These are phyloP conservation scores for Penicillium lagena DNA, from an alignment of 495 filamentous ascomycete species.

Conservation along the genomic window DNA sequence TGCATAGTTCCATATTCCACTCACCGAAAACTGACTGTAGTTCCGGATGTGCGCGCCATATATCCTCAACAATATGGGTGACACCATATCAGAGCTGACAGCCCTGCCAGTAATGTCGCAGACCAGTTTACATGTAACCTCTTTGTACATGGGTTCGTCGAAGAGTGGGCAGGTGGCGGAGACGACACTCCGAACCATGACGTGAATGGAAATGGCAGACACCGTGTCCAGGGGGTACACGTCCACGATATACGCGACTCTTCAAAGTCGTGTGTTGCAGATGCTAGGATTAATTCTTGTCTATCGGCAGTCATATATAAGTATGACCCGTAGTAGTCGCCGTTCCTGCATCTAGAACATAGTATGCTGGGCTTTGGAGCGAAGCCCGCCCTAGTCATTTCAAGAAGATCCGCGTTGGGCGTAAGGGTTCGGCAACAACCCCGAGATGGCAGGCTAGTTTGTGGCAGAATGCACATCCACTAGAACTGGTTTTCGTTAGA, in stretches of 20 bases:
- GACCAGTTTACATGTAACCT: conserved; percentile 53
- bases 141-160: conserved; percentile 16
- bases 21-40: conserved; percentile 17
- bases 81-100: conserved; percentile 34
- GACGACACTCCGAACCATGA: conserved; percentile 53
- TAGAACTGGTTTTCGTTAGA: too few species aligned
- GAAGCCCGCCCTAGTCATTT: too few species aligned
- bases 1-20: background rate
- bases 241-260: conserved; percentile 49
- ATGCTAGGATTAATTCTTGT: background rate
- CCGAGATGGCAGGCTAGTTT: too few species aligned
- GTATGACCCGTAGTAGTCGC: too few species aligned
- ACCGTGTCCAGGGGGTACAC: conserved; percentile 43
- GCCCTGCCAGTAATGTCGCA: conserved; percentile 48
- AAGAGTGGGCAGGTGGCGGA: conserved; percentile 32
- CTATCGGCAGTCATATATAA: too few species aligned
- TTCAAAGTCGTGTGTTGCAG: conserved; percentile 12
- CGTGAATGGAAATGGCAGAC: conserved; percentile 56
- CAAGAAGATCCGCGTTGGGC: too few species aligned
- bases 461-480: too few species aligned
- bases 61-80: conserved; percentile 26
- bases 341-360: too few species aligned
- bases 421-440: too few species aligned
- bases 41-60: conserved; percentile 23
- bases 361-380: too few species aligned